Percentiles rank a stretch among this genome's conserved stretches.
These are phyloP conservation scores for Giardia muris DNA, from an alignment of 208 protist species.

Conservation along the genomic window DNA sequence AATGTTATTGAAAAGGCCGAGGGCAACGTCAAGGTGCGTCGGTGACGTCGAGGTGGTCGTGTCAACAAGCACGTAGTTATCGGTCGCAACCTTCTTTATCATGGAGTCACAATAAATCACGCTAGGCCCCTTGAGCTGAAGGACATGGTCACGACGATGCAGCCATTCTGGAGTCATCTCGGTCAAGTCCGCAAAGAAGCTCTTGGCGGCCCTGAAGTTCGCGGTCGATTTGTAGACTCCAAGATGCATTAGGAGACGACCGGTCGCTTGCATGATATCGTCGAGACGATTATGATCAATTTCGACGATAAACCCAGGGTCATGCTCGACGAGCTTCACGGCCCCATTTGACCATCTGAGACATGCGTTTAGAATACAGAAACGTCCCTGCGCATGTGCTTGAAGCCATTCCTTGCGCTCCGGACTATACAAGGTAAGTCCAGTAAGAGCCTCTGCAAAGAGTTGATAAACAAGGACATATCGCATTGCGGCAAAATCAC, in stretches of 20 bases:
- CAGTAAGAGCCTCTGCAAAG: constrained; percentile 27
- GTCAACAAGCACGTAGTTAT: neutral
- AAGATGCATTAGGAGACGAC: neutral
- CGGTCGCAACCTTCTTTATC: neutral
- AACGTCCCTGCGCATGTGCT: constrained; percentile 31
- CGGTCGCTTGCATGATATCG: neutral
- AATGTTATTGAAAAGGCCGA: neutral
- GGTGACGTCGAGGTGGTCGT: neutral
- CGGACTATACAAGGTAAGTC: constrained; percentile 24
- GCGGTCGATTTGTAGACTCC: neutral
- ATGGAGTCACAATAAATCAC: neutral
- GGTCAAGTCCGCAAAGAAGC: neutral
- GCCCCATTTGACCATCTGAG: neutral
- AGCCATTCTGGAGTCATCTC: neutral
- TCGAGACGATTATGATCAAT: no score
- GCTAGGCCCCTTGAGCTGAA: neutral
- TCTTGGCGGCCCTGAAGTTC: neutral
- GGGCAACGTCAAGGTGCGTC: neutral
- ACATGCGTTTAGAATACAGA: neutral
- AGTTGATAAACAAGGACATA: constrained; percentile 21
- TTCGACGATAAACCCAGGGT: no score
- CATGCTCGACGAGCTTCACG: neutral
- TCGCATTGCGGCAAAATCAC: neutral
- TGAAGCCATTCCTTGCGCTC: constrained; percentile 35
- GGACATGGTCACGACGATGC: neutral